Evolutionary conservation across 148 eudicot genomes (phyloP).

Genomic region (Rhododendron henanense): DNA sequence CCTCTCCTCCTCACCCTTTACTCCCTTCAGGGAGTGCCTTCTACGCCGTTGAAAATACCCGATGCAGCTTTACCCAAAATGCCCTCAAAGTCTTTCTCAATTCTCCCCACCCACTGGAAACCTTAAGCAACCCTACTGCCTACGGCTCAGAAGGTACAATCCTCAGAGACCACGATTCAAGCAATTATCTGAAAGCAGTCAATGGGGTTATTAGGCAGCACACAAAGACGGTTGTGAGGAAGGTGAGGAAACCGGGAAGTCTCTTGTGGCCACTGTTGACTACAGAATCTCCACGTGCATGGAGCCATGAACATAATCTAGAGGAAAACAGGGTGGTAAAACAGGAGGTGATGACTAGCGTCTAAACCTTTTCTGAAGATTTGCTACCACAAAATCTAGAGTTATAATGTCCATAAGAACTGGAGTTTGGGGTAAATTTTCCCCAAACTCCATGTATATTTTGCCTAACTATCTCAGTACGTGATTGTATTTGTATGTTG

Average conservation of each 20-base stretch:
- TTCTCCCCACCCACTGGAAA: conserved; percentile 72
- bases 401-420: conserved; percentile 5
- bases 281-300: conserved; percentile 43
- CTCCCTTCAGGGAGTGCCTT: conserved; percentile 67
- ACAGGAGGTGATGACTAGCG: conserved; percentile 38
- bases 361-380: conserved; percentile 5
- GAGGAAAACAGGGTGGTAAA: conserved; percentile 18
- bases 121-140: conserved; percentile 64
- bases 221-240: conserved; percentile 29
- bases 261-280: conserved; percentile 52
- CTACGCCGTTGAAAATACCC: conserved; percentile 41
- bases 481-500: neutral
- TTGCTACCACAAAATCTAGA: neutral
- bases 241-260: conserved; percentile 40
- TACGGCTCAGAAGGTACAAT: conserved; percentile 80
- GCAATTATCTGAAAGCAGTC: conserved; percentile 72
- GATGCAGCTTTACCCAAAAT: conserved; percentile 19
- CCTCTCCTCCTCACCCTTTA: conserved; percentile 66
- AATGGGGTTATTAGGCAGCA: conserved; percentile 51
- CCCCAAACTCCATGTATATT: conserved; percentile 19
- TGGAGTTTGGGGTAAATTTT: neutral
- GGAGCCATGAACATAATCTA: conserved; percentile 36
- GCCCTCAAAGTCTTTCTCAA: conserved; percentile 63
- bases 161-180: conserved; percentile 81
- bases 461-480: neutral